phyloP scores from a whole-genome alignment of 2,329 filamentous ascomycete genomes.

The Fusarium compactum region DNA sequence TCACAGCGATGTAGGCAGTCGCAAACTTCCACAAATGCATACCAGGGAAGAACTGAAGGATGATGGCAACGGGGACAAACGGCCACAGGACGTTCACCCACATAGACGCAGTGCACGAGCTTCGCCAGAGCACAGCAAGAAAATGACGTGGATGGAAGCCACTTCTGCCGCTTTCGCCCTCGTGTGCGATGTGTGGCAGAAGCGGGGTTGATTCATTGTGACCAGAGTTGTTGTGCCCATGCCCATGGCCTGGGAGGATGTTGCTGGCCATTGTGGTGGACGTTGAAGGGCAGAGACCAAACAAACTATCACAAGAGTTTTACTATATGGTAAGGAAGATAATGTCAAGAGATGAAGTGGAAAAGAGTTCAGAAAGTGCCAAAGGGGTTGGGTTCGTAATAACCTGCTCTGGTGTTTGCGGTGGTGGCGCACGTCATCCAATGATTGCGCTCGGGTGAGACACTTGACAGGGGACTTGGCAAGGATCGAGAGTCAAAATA shows the following conservation, averaged over 20 bases:
- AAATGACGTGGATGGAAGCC: constrained; percentile 59
- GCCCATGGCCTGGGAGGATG: constrained; percentile 14
- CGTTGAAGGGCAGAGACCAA: rapidly evolving
- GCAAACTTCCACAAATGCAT: constrained; percentile 60
- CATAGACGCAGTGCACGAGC: constrained; percentile 59
- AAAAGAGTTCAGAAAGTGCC: not conserved
- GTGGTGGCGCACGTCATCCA: constrained; percentile 33
- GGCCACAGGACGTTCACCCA: constrained; percentile 64
- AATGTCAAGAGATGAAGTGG: constrained; percentile 1
- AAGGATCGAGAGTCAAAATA: constrained; percentile 32
- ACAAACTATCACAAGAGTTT: not conserved
- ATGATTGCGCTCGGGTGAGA: constrained; percentile 20
- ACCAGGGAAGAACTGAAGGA: constrained; percentile 53
- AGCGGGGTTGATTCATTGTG: constrained; percentile 48
- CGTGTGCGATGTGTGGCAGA: constrained; percentile 48
- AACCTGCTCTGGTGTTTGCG: constrained; percentile 19
- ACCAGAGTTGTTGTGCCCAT: constrained; percentile 10
- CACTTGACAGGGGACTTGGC: constrained; percentile 28
- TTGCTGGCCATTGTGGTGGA: constrained; percentile 27
- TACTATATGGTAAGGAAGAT: rapidly evolving
- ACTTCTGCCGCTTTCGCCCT: constrained; percentile 60
- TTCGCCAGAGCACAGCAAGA: constrained; percentile 57
- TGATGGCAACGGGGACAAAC: constrained; percentile 59
- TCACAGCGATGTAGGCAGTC: constrained; percentile 61
- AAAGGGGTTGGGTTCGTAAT: constrained; percentile 7